Base-by-base conservation (phyloP, 1,284 basidiomycete species). In the Phaffia rhodozyma region DNA sequence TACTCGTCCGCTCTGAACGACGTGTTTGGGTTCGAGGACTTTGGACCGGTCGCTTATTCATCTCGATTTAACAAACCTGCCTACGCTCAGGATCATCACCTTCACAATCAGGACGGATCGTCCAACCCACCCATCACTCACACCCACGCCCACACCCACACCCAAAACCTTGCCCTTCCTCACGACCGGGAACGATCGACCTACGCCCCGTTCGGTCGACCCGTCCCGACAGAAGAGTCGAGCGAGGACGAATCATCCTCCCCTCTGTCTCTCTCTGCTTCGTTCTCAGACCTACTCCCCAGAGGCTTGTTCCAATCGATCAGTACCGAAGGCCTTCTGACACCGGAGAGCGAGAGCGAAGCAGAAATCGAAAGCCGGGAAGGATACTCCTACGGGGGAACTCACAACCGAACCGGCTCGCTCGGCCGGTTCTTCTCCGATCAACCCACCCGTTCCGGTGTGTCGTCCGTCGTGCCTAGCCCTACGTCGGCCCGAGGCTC, bases 281-380 rank as follows among this genome's bases (percentile, higher is more conserved):
- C 74, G n/a, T 75, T 76, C 68, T 71, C 72, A 61, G 74, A 74
- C 63, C 69, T 76, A 43, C 66, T 77, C 0, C 75, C 75, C 38
- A 74, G 75, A 66, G 75, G 74, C 21, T 66, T 77, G 29, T 75
- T 77, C 66, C 70, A 74, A 23, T 76, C 75, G 1, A 68, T 77
- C 29, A 54, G 38, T 25, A 60, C 52, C 38, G 63, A 58, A 32
- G 58, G 62, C 32, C 57, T 60, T 13, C 49, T 57, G 49, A 61
- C 63, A 18, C 60, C 60, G n/a, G 63, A 65, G 30, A 38, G 38
- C 11, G 58, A 55, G n/a, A 43, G n/a, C 23, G 60, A 61, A 20
- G n/a, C n/a, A 50, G 27, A 43, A 25, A 47, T 13, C 32, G 6
- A n/a, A n/a, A n/a, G n/a, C n/a, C n/a, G n/a, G n/a, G n/a, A n/a